Conservation (phyloP, 768 basidiomycete genomes). For the Lactarius hengduanensis region DNA sequence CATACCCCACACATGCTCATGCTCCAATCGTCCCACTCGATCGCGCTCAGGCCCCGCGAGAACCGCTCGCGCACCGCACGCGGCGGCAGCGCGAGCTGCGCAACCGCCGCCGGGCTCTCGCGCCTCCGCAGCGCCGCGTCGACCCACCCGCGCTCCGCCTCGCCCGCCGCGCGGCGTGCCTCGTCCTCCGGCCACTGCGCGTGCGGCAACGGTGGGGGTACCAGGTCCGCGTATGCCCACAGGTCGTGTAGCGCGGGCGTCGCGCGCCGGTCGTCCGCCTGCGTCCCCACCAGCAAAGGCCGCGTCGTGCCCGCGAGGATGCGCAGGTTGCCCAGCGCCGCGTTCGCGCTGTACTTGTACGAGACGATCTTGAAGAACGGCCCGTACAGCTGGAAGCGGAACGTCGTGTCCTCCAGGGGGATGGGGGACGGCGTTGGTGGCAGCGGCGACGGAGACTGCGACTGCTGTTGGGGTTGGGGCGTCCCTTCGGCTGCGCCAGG, state of each 20-base stretch:
- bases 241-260: constrained; percentile 23
- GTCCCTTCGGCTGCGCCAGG: background rate
- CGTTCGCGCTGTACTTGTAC: constrained; percentile 21
- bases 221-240: constrained; percentile 25
- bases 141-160: constrained; percentile 28
- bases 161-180: constrained; percentile 24
- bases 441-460: background rate
- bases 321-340: constrained; percentile 12
- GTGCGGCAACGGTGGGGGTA: constrained; percentile 13
- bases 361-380: constrained; percentile 26
- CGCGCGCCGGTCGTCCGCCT: constrained; percentile 19
- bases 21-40: constrained; percentile 29
- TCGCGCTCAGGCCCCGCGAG: constrained; percentile 13
- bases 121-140: constrained; percentile 19
- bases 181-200: constrained; percentile 26
- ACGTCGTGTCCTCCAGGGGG: constrained; percentile 24
- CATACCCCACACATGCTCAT: constrained; percentile 24
- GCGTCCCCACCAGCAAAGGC: constrained; percentile 19
- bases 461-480: background rate
- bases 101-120: constrained; percentile 22
- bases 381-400: constrained; percentile 28
- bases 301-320: constrained; percentile 24
- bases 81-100: constrained; percentile 20
- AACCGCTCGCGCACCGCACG: constrained; percentile 22
- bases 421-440: background rate